phyloP scores from a whole-genome alignment of 306 rosid species.

The Neltuma alba region DNA sequence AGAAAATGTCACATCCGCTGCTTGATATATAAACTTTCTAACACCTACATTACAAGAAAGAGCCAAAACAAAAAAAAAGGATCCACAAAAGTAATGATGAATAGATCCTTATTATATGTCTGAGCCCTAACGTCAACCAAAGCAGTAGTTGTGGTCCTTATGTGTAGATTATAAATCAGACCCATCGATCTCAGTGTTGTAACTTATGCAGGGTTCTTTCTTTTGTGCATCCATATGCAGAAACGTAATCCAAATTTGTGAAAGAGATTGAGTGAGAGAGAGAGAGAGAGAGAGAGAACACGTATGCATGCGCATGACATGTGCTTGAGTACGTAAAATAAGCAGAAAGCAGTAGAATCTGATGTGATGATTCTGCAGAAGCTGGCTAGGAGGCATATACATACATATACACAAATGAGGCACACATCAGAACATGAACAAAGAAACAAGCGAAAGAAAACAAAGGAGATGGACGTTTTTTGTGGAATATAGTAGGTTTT shows the following conservation, averaged over 20 bases:
- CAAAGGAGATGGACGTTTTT: constrained; percentile 38
- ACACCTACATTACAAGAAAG: neutral
- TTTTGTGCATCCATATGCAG: neutral
- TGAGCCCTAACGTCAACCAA: neutral
- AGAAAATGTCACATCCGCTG: neutral
- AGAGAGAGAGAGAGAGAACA: neutral
- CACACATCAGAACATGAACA: constrained; percentile 10
- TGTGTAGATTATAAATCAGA: constrained; percentile 9
- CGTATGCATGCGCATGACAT: constrained; percentile 19
- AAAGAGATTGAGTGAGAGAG: neutral
- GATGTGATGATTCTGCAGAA: constrained; percentile 4
- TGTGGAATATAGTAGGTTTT: constrained; percentile 1
- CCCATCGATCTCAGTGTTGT: neutral
- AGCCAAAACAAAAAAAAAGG: neutral
- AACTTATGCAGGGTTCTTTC: neutral
- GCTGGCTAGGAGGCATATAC: neutral
- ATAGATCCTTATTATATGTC: neutral
- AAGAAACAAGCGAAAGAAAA: constrained; percentile 40
- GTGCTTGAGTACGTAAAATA: neutral
- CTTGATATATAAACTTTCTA: neutral
- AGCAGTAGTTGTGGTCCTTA: constrained; percentile 25
- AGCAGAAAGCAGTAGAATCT: constrained; percentile 31
- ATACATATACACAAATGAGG: neutral
- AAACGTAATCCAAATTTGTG: constrained; percentile 3
- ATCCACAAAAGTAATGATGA: constrained; percentile 30